A percentile compares a stretch with the other conserved stretches of the same genome.
These are phyloP conservation scores for Dendryphion nanum DNA, from an alignment of 2,329 filamentous ascomycete species.

Conservation along the genomic window DNA sequence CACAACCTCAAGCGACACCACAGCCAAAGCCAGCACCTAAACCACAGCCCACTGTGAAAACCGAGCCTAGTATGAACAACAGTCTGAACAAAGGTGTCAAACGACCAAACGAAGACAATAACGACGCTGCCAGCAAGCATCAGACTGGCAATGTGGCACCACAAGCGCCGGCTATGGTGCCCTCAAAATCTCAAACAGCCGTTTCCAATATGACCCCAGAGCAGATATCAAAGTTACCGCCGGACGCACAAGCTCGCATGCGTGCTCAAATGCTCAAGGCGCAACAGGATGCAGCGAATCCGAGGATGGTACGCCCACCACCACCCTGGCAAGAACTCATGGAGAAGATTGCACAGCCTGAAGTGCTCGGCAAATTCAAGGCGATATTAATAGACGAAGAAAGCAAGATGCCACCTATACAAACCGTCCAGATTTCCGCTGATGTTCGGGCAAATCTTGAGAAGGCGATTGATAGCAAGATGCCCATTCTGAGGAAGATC, in stretches of 20 bases:
- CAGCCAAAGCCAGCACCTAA: conserved; percentile 21
- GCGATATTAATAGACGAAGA: conserved; percentile 29
- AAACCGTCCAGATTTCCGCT: conserved; percentile 19
- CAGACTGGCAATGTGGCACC: conserved; percentile 18
- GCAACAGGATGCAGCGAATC: conserved; percentile 26
- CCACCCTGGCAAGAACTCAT: conserved; percentile 23
- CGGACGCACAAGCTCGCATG: conserved; percentile 31
- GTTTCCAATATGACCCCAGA: conserved; percentile 27
- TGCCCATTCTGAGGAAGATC: conserved; percentile 24
- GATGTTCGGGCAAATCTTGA: conserved; percentile 26
- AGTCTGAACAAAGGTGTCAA: conserved; percentile 29
- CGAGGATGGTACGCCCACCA: conserved; percentile 18
- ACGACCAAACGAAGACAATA: conserved; percentile 42
- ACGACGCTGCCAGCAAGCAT: conserved; percentile 15
- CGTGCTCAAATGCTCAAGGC: conserved; percentile 33
- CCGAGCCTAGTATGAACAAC: conserved; percentile 12
- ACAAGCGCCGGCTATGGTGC: conserved; percentile 37
- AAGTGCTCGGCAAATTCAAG: conserved; percentile 23
- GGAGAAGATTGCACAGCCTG: conserved; percentile 25
- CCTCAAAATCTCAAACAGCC: conserved; percentile 30
- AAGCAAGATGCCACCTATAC: conserved; percentile 19
- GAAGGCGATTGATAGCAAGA: conserved; percentile 23
- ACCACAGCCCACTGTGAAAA: conserved; percentile 20
- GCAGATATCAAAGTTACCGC: conserved; percentile 34
- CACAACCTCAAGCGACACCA: conserved; percentile 16